These are phyloP conservation scores for Lathyrus tuberosus DNA, from an alignment of 306 rosid genomes.

Conservation along the genomic window DNA sequence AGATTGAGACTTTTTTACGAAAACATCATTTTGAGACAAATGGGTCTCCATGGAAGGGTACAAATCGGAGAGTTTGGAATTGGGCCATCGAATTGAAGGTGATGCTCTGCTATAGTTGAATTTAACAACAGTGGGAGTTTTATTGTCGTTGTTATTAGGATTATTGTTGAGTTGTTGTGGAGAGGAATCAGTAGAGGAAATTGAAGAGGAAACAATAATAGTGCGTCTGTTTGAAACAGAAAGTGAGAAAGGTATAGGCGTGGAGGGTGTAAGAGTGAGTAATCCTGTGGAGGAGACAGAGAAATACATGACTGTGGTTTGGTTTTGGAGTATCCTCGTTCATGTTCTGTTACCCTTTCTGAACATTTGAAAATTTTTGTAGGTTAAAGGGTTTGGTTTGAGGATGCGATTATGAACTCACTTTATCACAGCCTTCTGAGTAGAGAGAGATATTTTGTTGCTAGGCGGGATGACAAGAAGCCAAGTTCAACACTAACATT, in stretches of 20 bases:
- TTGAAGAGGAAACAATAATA: slow-evolving; percentile 37
- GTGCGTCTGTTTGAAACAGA: slow-evolving; percentile 40
- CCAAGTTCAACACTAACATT: too few relatives aligned
- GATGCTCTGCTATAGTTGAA: slow-evolving; percentile 87
- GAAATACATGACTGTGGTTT: slow-evolving; percentile 23
- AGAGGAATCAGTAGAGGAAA: slow-evolving; percentile 27
- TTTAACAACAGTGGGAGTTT: not conserved
- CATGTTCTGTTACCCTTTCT: not conserved
- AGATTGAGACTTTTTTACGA: slow-evolving; percentile 19
- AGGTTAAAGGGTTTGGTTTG: too few relatives aligned
- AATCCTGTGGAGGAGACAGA: slow-evolving; percentile 17
- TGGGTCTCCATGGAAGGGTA: slow-evolving; percentile 56
- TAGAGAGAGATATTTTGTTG: too few relatives aligned
- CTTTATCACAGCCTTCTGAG: too few relatives aligned
- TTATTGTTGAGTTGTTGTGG: slow-evolving; percentile 19
- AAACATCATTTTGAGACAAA: slow-evolving; percentile 38
- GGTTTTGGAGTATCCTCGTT: not conserved
- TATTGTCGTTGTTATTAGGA: not conserved
- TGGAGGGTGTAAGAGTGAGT: slow-evolving; percentile 1
- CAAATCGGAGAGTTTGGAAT: slow-evolving; percentile 58
- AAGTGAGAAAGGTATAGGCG: not conserved
- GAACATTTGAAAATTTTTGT: too few relatives aligned
- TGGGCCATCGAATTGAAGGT: slow-evolving; percentile 85
- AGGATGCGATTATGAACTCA: too few relatives aligned
- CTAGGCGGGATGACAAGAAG: too few relatives aligned